Evolutionary conservation across 1,284 basidiomycete genomes (phyloP).

Genomic region (Pseudozyma sp.): DNA sequence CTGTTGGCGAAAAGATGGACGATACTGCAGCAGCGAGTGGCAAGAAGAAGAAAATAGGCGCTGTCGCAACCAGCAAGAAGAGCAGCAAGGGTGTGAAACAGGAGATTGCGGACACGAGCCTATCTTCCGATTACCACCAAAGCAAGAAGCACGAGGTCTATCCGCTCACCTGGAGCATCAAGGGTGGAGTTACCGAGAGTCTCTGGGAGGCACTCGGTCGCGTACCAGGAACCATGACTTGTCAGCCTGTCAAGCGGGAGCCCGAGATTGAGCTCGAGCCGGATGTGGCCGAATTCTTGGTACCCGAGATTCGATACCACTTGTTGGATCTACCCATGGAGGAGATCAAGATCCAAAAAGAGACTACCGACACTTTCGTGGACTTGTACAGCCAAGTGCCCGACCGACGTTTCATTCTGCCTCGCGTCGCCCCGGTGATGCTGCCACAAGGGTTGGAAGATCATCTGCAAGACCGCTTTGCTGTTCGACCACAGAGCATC

Average conservation of each 20-base stretch:
- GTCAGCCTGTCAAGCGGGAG: constrained; percentile 48
- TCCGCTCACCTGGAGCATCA: constrained; percentile 55
- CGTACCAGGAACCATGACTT: constrained; percentile 58
- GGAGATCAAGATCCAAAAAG: constrained; percentile 52
- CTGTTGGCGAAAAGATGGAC: constrained; percentile 16
- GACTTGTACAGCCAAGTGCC: constrained; percentile 51
- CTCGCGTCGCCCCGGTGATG: constrained; percentile 15
- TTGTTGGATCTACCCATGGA: constrained; percentile 52
- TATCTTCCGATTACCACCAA: constrained; percentile 16
- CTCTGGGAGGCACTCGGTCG: constrained; percentile 64
- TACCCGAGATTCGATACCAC: constrained; percentile 51
- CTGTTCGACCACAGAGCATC: constrained; percentile 50
- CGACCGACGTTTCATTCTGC: constrained; percentile 36
- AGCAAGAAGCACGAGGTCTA: constrained; percentile 58
- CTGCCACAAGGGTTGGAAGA: constrained; percentile 60
- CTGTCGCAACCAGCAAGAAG: constrained; percentile 22
- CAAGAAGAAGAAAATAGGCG: constrained; percentile 36
- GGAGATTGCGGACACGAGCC: constrained; percentile 8
- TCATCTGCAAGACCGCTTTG: constrained; percentile 62
- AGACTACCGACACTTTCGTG: constrained; percentile 48
- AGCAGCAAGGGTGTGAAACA: constrained; percentile 32
- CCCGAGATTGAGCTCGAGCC: constrained; percentile 53
- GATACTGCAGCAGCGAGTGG: constrained; percentile 8
- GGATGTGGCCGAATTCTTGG: constrained; percentile 53
- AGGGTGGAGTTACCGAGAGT: constrained; percentile 53